phyloP scores from a whole-genome alignment of 768 basidiomycete species.

The Suillus discolor region DNA sequence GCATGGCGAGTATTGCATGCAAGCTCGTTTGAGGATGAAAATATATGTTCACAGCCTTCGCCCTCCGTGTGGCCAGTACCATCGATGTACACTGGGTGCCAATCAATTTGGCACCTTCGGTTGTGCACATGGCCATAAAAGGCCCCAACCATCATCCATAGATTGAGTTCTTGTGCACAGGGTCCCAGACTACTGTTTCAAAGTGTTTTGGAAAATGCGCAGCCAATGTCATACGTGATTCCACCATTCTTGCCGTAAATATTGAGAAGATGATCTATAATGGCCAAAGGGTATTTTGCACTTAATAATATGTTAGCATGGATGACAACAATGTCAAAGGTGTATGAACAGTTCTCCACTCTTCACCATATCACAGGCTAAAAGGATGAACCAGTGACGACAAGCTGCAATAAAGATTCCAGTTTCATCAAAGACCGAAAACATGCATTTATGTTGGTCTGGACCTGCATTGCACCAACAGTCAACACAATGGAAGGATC shows the following conservation, averaged over 20 bases:
- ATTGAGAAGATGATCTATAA: constrained; percentile 18
- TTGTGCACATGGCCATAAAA: no score
- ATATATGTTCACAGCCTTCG: constrained; percentile 31
- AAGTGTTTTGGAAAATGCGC: neutral
- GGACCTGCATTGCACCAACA: constrained; percentile 3
- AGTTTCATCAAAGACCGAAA: neutral
- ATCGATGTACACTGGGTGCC: no score
- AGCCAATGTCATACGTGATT: constrained; percentile 31
- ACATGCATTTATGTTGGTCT: constrained; percentile 1
- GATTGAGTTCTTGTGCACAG: no score
- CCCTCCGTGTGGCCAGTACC: no score
- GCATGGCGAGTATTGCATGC: constrained; percentile 25
- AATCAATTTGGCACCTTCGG: no score
- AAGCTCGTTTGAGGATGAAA: constrained; percentile 26
- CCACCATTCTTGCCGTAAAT: constrained; percentile 17
- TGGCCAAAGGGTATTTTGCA: constrained; percentile 7
- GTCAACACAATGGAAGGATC: neutral
- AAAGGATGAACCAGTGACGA: neutral
- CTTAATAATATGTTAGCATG: neutral
- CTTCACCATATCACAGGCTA: constrained; percentile 1
- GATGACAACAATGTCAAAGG: neutral
- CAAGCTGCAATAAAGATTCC: neutral
- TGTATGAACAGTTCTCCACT: constrained; percentile 2
- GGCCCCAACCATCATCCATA: no score
- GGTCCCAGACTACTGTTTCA: no score